Evolutionary conservation across 2,329 filamentous ascomycete genomes (phyloP), one percentile per base, ranked within the genome.

Genomic region (Aspergillus viridinutans): DNA sequence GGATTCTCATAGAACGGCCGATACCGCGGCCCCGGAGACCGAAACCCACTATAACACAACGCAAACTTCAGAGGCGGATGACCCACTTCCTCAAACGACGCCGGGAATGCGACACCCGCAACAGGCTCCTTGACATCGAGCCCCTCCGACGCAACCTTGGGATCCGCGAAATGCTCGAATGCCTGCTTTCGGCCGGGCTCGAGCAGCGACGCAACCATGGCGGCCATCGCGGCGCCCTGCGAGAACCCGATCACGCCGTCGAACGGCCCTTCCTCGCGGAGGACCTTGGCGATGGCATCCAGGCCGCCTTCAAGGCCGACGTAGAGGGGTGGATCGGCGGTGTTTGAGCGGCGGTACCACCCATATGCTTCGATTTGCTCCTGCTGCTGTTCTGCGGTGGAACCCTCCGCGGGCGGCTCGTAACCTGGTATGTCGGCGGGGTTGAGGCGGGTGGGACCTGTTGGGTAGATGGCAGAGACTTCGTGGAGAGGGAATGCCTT

Each of bases 171-270:
- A 48, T 68, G 66, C 56, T 78, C 75, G 66, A 88, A 86, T 0
- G 78, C 78, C 10, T 78, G 77, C 35, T 63, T 64, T 43, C 74
- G 53, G 63, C 69, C 60, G 71, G 74, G 6, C 69, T 97, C 92
- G 3, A 96, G 73, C 17, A 92, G 78, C 0, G 85, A 80, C 0
- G 90, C 85, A 0, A 96, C 78, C 70, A 96, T 84, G 0, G 81
- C 87, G 0, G 92, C 86, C 48, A 87, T 78, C 1, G 86, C 87
- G 6, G 83, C 91, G 21, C 91, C 91, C 74, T 96, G 91, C 59
- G 85, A 89, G 76, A 96, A 96, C 0, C 91, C 92, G 28, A 92
- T 77, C 0, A 92, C 86, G 6, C 87, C 91, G 67, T 94, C 89
- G 48, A 93, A 84, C 1, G 87, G 87, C 0, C 85, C 88, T 8